Evolutionary conservation across 2,329 filamentous ascomycete genomes (phyloP), one percentile per base, ranked within the genome.

Genomic region (Lasiodiplodia hormozganensis): DNA sequence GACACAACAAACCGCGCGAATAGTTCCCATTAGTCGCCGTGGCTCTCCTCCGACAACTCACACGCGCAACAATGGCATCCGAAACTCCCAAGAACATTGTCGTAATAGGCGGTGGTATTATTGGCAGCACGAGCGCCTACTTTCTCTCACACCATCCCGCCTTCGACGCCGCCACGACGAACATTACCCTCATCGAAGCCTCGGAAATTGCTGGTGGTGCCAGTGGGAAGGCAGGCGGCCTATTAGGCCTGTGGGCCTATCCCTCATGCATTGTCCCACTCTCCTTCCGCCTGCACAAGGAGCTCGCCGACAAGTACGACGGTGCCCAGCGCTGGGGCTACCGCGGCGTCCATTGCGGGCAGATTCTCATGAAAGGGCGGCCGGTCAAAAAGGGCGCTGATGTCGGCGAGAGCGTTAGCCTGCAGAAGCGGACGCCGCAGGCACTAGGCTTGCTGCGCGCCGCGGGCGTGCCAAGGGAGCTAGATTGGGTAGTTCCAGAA

Each of bases 181-280:
- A 85, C 65, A 90, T 98, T 74, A 97, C 92, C 1, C 85, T 99
- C 36, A 85, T 98, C 67, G 96, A 99, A 83, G 94, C 96, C 0
- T 89, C 89, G 3, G 86, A 89, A 54, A 90, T 98, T 71, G 96
- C 96, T 7, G 89, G 93, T n/a, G 95, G 92, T 28, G 95, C 96
- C 47, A 97, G 94, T 10, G 96, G 96, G 51, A 98, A 97, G 82
- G 95, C 96, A 0, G 96, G 96, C 18, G 96, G 96, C 1, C 85
- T 99, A 4, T 86, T 99, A 25, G 96, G 90, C 0, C 84, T 94
- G 18, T 98, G 95, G 94, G 96, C 95, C 0, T 97, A 97, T 76
- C 96, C 96, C 0, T 85, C 84, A 68, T 90, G 88, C 74, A 88
- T 98, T 49, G 95, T 97, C 0, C 92, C 92, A 0, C 83, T 98